Base-by-base conservation (phyloP, 352 stramenopile species). In the Pythium dissotocum region DNA sequence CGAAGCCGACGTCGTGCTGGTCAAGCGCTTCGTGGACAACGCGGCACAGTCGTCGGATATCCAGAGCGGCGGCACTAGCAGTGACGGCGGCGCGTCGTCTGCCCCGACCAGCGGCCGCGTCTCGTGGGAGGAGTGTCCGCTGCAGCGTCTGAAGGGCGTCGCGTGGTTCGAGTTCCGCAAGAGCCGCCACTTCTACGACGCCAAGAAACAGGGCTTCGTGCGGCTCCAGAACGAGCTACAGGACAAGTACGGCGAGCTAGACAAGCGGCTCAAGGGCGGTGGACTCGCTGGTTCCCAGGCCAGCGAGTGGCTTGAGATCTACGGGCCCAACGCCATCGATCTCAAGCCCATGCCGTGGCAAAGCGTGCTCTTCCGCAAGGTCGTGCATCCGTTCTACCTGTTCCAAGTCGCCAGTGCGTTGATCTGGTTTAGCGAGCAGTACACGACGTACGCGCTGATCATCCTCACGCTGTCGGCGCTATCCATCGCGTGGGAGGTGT, bases 351-450 rank as follows among this genome's bases (percentile, higher is more conserved):
- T 79, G 57, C 77, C 77, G 12, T 87, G 80, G 79, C 71, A 67
- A 0, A 21, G 30, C 9, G 78, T 90, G 54, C 70, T 94, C 8
- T 61, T 93, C 10, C 77, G 81, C 40, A 92, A 92, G 55, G 71
- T 93, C 14, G 51, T 90, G 18, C 86, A 94, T 30, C 86, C 86
- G 57, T 94, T 93, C 69, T 94, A 94, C 68, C 66, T 94, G 18
- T 92, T 94, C 64, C 86, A 94, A 61, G 66, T 91, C 16, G 55
- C 80, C 24, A 91, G 84, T 35, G 82, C 79, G 7, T 21, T 88
- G 36, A 76, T 94, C 54, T 94, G 87, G 87, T 63, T 93, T 42
- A 79, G 70, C 53, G 82, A 93, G 65, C 66, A 53, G 7, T 94
- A 94, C 61, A 82, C 67, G 33, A 83, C 79, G 4, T 94, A 94